These are phyloP conservation scores for Sporothrix globosa DNA, from an alignment of 2,329 filamentous ascomycete genomes.

Conservation along the genomic window DNA sequence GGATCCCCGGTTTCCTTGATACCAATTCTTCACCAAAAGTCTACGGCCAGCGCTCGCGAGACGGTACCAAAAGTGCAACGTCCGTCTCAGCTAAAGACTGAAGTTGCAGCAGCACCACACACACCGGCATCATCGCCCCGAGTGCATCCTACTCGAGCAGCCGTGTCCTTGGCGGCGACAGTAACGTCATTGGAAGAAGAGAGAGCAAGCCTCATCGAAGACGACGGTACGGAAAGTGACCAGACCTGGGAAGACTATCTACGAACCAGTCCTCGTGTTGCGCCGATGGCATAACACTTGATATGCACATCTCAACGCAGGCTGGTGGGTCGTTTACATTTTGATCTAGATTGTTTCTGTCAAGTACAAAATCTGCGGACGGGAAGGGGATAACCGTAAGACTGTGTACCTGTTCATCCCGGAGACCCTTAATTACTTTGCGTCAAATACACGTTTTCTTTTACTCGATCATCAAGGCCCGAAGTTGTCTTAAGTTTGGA, in stretches of 20 bases:
- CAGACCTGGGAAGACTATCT: slow-evolving; percentile 35
- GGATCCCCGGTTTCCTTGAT: neutral
- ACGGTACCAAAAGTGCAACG: neutral
- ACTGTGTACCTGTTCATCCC: neutral
- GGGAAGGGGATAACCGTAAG: neutral
- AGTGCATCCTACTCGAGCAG: neutral
- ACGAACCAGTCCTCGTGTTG: neutral
- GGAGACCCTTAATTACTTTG: neutral
- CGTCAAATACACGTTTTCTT: neutral
- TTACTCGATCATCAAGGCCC: neutral
- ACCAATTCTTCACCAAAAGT: neutral
- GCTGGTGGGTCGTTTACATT: neutral
- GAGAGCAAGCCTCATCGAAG: neutral
- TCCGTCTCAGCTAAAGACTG: neutral
- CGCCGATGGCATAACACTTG: neutral
- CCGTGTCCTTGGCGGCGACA: slow-evolving; percentile 15
- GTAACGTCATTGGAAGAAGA: slow-evolving; percentile 3
- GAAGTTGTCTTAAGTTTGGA: neutral
- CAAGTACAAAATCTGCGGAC: neutral
- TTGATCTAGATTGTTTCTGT: slow-evolving; percentile 5
- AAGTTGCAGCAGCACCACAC: neutral
- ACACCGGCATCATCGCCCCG: neutral
- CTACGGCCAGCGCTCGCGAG: neutral
- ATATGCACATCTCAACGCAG: too few species aligned
- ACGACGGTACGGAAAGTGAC: slow-evolving; percentile 18